Evolutionary conservation across 257 asterid genomes (phyloP), one percentile per base, ranked within the genome.

Genomic region (Rehmannia glutinosa): DNA sequence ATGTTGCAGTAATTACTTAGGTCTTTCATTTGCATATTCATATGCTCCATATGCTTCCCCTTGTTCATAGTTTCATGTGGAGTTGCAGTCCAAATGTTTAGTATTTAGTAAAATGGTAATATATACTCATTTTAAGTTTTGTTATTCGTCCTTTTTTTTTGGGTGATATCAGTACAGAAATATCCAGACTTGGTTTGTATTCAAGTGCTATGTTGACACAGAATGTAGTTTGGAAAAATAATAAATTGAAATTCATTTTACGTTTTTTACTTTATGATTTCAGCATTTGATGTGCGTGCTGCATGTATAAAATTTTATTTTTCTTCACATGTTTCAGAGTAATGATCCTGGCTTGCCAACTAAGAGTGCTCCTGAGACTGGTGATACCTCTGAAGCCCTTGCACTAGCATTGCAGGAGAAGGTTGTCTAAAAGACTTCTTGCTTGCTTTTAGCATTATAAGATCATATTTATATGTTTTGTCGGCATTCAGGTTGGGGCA

Each of bases 381-480:
- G 74, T 46, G 91, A 85, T 68, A 61, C 78, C 57, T 88, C 92
- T 16, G 85, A 83, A 54, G 87, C 82, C 68, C 84, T 94, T 77
- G 81, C 95, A 69, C 79, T 77, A 86, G 99, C 96, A 13, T 77
- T 91, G 87, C 92, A 91, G 13, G 97, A 94, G 84, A 94, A 94
- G 99, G 97, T 94, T 68, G 71, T 58, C 38, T 36, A 50, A 16
- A 27, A 20, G 8, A 67, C 51, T 42, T 70, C 68, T 59, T 75
- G 64, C 70, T 28, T 38, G n/a, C 6, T 62, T 62, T 62, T 13
- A 51, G 42, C 43, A 16, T 38, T 63, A 36, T 33, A 38, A 60
- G 25, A 13, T 15, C 62, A 25, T 8, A 71, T 70, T 69, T 53
- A 72, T 56, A 51, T 52, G 4, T 70, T 82, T 52, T 19, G 68